Evolutionary conservation across 78 protist genomes (phyloP).

Genomic region (Bodo saltans): DNA sequence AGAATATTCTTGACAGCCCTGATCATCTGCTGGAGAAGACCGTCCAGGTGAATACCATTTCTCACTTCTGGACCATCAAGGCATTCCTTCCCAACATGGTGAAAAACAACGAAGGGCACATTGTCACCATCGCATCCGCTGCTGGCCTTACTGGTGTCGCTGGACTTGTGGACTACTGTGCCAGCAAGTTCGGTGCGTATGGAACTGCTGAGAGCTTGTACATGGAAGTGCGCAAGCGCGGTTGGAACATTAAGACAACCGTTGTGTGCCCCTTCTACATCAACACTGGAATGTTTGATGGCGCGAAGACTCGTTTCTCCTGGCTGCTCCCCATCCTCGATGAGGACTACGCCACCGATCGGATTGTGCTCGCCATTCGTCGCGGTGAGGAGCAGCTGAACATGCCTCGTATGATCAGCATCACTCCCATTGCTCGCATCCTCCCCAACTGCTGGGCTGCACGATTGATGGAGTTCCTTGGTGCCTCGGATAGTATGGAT

Average conservation of each 20-base stretch:
- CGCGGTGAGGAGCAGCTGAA: slow-evolving; percentile 8
- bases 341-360: slow-evolving; percentile 20
- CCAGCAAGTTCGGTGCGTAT: slow-evolving; percentile 38
- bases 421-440: slow-evolving; percentile 10
- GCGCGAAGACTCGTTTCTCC: background rate
- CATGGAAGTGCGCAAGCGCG: slow-evolving; percentile 12
- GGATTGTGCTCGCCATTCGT: slow-evolving; percentile 12
- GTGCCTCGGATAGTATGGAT: background rate
- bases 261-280: slow-evolving; percentile 41
- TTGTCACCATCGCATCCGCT: slow-evolving; percentile 43
- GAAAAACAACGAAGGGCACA: slow-evolving; percentile 29
- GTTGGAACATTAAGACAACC: slow-evolving; percentile 1
- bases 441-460: background rate
- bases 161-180: slow-evolving; percentile 36
- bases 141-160: slow-evolving; percentile 36
- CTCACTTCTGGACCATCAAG: slow-evolving; percentile 46
- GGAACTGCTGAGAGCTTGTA: slow-evolving; percentile 37
- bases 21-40: slow-evolving; percentile 6
- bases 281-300: slow-evolving; percentile 51
- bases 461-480: background rate
- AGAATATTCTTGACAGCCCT: slow-evolving; percentile 2
- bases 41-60: slow-evolving; percentile 34
- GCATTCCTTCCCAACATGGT: slow-evolving; percentile 50
- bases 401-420: background rate
- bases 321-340: slow-evolving; percentile 38